Base-by-base conservation (phyloP, 148 eudicot species). In the Pharnaceum exiguum region DNA sequence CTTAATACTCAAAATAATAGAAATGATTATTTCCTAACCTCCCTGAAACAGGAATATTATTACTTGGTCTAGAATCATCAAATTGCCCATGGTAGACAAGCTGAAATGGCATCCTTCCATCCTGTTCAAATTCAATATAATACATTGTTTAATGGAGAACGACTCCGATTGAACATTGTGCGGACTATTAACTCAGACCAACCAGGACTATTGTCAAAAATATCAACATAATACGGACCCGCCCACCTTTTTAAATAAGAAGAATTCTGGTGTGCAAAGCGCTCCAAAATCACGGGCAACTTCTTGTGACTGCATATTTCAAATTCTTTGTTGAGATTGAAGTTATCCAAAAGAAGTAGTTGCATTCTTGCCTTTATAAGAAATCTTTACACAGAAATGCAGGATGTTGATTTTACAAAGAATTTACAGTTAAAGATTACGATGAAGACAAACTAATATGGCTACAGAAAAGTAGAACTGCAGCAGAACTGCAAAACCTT, bases 31-130 rank as follows among this genome's bases (percentile, higher is more conserved):
- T 36, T 46, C 45, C 48, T 51, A 59, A 90, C 97, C 97, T 91
- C 67, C 96, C 96, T 31, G 95, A 88, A 51, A 85, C 71, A 7
- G 73, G 82, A 55, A 89, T 71, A 51, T 73, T 82, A 39, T 73
- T 93, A 49, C 83, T 78, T 40, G 99, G 99, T 52, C 95, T 70
- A 22, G 95, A 93, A 79, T 89, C 99, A 67, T 88, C 99, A 77
- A 85, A 93, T 71, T 93, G 99, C 5, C 99, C 99, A 42, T 85
- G 99, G 68, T 89, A 88, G 24, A 86, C 99, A 54, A 93, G 84
- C 80, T 89, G 91, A 73, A 88, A 93, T 12, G 95, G 96, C 71
- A 91, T 78, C 58, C 96, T 75, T 40, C 96, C 99, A 27, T 81
- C 96, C 95, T 87, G 81, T 45, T 7, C 44, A 69, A 10, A 52